Conservation (phyloP, 257 asterid genomes). For the Solanum phureja region DNA sequence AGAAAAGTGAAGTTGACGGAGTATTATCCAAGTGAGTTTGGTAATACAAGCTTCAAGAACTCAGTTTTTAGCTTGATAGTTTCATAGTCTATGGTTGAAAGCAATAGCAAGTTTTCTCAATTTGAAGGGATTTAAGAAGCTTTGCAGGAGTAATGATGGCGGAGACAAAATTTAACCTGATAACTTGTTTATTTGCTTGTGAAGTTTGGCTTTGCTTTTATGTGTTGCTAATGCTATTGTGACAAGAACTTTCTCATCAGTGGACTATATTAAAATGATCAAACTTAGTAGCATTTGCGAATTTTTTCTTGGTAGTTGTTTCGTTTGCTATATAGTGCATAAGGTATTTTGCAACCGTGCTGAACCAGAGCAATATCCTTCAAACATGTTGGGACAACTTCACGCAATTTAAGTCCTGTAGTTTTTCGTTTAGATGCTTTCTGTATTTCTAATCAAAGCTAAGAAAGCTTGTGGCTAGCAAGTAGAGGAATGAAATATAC, state of each 20-base stretch:
- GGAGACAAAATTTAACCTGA: neutral
- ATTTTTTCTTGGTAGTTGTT: neutral
- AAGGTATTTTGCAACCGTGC: neutral
- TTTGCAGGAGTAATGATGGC: neutral
- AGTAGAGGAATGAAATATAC: neutral
- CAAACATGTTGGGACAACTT: neutral
- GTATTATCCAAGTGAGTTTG: neutral
- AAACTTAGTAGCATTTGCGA: neutral
- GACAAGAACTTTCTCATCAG: too few relatives aligned
- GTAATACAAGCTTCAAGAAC: neutral
- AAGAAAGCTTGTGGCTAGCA: neutral
- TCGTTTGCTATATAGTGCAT: neutral
- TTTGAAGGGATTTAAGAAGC: neutral
- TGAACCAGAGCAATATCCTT: neutral
- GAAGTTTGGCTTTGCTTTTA: neutral
- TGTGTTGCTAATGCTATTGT: neutral
- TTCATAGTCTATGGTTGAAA: neutral
- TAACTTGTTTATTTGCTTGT: neutral
- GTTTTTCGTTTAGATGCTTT: neutral
- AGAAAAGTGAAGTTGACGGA: neutral
- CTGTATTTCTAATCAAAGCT: neutral
- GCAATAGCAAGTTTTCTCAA: neutral
- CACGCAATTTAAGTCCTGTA: neutral
- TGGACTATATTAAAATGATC: neutral
- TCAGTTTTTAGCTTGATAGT: neutral